Base-by-base conservation (phyloP, 1,284 basidiomycete species). In the Sphagnurus paluster region DNA sequence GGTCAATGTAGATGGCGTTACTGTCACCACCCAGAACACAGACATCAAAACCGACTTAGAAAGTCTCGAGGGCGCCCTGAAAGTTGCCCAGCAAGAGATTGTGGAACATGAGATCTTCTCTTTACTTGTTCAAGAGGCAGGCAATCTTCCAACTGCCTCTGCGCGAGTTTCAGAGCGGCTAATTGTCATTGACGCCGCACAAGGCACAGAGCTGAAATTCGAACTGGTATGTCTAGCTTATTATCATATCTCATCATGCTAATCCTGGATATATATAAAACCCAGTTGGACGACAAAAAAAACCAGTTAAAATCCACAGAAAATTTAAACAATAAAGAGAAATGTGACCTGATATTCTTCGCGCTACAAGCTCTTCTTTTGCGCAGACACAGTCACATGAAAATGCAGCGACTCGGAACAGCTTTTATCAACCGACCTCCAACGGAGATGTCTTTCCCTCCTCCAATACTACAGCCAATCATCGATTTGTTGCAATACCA, bases 21-120 rank as follows among this genome's bases (percentile, higher is more conserved):
- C 56, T 34, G 56, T 57, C 3, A 60, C 56, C 2, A 70, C 72
- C 3, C 65, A 68, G 32, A 83, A 79, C 54, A 59, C 58, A 1
- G 48, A 68, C 19, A 52, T 59, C 21, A 36, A 53, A 23, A 44
- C 60, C n/a, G 66, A 73, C 19, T 56, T 68, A 10, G 54, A 58
- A 1, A 67, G 70, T 4, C 59, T 85, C 10, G 75, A 87, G 29
- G 70, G 62, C 1, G 68, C 75, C 13, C 67, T 91, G 23, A 69
- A 65, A 47, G 66, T 64, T 14, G 83, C 83, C 0, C 87, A 90
- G 58, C 75, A 73, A 46, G 88, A 90, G 59, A 70, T 82, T 5
- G 76, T 90, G 4, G 86, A 91, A 48, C 84, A 85, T 58, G 88
- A 91, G 58, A 83, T 90, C 35, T 91, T 90, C 53, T 69, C 80